Percentiles rank a stretch among this genome's conserved stretches.
Conservation (phyloP, 2,329 filamentous ascomycete species). For the Arthrocladium fulminans region DNA sequence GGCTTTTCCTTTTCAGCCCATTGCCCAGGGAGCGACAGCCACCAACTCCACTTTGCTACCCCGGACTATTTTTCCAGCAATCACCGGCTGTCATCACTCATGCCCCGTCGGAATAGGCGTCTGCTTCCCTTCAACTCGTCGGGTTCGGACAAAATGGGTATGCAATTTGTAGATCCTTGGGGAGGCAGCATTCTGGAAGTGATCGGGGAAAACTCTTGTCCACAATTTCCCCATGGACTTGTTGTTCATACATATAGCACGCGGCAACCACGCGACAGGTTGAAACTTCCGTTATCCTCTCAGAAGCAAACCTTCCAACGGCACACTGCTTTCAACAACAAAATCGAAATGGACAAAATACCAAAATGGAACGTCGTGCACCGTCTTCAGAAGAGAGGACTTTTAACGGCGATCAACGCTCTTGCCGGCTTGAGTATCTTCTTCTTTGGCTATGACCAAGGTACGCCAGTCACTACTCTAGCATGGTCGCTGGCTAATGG, state of each 20-base stretch:
- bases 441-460: slow-evolving; percentile 55
- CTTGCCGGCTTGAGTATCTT: slow-evolving; percentile 58
- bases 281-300: background rate
- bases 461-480: background rate
- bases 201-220: background rate
- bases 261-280: background rate
- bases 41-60: background rate
- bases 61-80: background rate
- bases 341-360: slow-evolving; percentile 31
- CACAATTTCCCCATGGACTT: background rate
- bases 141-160: no score
- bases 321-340: no score
- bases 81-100: no score
- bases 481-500: background rate
- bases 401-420: slow-evolving; percentile 54
- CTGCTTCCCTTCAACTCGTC: no score
- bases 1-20: background rate
- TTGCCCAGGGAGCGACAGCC: background rate
- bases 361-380: slow-evolving; percentile 43
- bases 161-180: background rate
- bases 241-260: background rate
- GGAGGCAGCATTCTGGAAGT: background rate
- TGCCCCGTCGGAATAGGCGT: no score
- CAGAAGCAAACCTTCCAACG: no score
- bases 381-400: slow-evolving; percentile 45